Evolutionary conservation across 139 green algal species (phyloP).

Genomic region (Micractinium sp.): DNA sequence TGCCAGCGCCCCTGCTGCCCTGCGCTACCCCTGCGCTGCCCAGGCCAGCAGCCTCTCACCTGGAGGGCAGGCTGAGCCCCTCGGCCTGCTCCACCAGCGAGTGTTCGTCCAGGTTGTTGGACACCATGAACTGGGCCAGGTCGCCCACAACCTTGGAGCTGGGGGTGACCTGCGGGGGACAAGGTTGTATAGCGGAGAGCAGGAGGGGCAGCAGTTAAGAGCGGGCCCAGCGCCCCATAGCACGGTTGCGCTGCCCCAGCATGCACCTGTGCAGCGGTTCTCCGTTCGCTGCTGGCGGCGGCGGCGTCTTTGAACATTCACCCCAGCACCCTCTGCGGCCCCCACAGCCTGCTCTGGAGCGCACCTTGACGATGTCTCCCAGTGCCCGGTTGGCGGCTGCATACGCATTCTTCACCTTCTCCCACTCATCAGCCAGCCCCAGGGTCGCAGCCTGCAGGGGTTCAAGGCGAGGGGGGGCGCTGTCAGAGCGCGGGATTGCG

Average conservation of each 20-base stretch:
- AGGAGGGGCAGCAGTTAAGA: no score
- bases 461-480: no score
- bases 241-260: no score
- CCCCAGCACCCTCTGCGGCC: background rate
- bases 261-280: no score
- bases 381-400: constrained; percentile 87
- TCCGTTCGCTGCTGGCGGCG: no score
- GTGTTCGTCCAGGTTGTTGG: constrained; percentile 85
- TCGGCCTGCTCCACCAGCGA: constrained; percentile 81
- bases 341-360: background rate
- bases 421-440: constrained; percentile 87
- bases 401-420: constrained; percentile 86
- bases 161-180: constrained; percentile 68
- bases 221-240: no score
- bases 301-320: background rate
- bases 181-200: background rate
- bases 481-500: no score
- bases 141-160: constrained; percentile 91
- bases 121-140: constrained; percentile 96
- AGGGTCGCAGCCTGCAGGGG: constrained; percentile 60
- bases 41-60: constrained; percentile 16
- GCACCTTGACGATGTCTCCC: constrained; percentile 92
- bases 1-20: background rate
- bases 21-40: background rate
- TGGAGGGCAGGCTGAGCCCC: constrained; percentile 80